phyloP scores from a whole-genome alignment of 768 basidiomycete genomes.

The Boletus subparvulus region DNA sequence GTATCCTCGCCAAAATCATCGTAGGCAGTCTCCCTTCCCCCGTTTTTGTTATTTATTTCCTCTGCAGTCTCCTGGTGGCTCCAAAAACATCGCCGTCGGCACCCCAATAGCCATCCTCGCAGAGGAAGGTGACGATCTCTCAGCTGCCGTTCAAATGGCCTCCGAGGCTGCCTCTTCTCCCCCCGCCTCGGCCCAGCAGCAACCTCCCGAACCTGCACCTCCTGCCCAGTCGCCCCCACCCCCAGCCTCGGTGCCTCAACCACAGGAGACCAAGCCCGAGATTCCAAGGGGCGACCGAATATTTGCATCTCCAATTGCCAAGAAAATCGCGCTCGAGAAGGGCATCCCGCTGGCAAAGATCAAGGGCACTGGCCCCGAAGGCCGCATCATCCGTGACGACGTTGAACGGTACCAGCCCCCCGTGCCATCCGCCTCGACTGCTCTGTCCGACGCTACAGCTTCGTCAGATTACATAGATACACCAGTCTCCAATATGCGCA shows the following conservation, averaged over 20 bases:
- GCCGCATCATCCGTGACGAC: conserved; percentile 92
- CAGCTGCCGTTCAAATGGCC: conserved; percentile 74
- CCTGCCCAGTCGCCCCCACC: conserved; percentile 35
- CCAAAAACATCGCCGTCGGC: conserved; percentile 87
- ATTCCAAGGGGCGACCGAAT: conserved; percentile 74
- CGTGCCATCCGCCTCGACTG: conserved; percentile 42
- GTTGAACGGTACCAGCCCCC: conserved; percentile 83
- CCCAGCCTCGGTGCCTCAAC: conserved; percentile 34
- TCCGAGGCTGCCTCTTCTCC: conserved; percentile 53
- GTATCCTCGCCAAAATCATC: conserved; percentile 94
- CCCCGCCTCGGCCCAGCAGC: conserved; percentile 34
- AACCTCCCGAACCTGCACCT: conserved; percentile 44
- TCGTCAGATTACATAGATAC: conserved; percentile 82
- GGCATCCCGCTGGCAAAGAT: conserved; percentile 88
- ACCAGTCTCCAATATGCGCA: conserved; percentile 92
- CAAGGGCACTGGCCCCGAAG: conserved; percentile 92
- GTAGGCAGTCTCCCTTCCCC: conserved; percentile 45
- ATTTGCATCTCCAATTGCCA: conserved; percentile 94
- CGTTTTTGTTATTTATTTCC: background rate
- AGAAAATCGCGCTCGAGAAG: conserved; percentile 93
- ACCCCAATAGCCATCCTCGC: conserved; percentile 86
- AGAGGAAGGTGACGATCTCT: conserved; percentile 94
- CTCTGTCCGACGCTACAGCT: conserved; percentile 47
- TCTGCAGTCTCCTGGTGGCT: conserved; percentile 71
- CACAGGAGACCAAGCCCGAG: conserved; percentile 50